These are phyloP conservation scores for Cytidiella melzeri DNA, from an alignment of 768 basidiomycete genomes.

Conservation along the genomic window DNA sequence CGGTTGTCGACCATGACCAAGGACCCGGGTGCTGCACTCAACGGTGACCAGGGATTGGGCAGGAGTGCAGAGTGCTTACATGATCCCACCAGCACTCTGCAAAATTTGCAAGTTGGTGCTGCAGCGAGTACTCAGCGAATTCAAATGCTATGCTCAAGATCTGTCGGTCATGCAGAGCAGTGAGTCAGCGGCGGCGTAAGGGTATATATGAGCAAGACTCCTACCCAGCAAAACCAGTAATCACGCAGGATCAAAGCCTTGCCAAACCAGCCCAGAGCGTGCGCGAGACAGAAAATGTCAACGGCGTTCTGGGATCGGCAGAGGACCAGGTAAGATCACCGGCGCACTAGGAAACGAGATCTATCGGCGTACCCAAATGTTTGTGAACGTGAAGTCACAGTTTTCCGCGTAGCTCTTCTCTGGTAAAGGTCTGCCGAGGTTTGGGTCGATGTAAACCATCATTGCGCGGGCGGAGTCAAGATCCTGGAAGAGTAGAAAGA, in stretches of 20 bases:
- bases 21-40: neutral
- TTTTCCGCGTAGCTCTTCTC: slow-evolving; percentile 87
- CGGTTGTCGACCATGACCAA: neutral
- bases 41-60: neutral
- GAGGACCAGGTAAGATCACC: neutral
- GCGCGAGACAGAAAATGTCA: slow-evolving; percentile 84
- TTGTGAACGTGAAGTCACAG: slow-evolving; percentile 55
- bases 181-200: neutral
- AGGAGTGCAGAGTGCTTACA: slow-evolving; percentile 37
- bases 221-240: slow-evolving; percentile 92
- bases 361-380: slow-evolving; percentile 54
- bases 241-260: slow-evolving; percentile 87
- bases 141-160: slow-evolving; percentile 86
- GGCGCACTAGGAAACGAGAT: neutral
- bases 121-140: slow-evolving; percentile 81
- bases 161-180: slow-evolving; percentile 35
- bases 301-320: slow-evolving; percentile 58
- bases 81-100: slow-evolving; percentile 96
- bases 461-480: slow-evolving; percentile 66
- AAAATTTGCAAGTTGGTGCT: slow-evolving; percentile 86
- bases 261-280: slow-evolving; percentile 85
- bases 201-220: neutral
- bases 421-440: slow-evolving; percentile 63
- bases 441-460: slow-evolving; percentile 75
- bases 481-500: slow-evolving; percentile 85